Percentiles rank a stretch among this genome's conserved stretches.
phyloP scores from a whole-genome alignment of 495 filamentous ascomycete species.

The Friedmanniomyces endolithicus region DNA sequence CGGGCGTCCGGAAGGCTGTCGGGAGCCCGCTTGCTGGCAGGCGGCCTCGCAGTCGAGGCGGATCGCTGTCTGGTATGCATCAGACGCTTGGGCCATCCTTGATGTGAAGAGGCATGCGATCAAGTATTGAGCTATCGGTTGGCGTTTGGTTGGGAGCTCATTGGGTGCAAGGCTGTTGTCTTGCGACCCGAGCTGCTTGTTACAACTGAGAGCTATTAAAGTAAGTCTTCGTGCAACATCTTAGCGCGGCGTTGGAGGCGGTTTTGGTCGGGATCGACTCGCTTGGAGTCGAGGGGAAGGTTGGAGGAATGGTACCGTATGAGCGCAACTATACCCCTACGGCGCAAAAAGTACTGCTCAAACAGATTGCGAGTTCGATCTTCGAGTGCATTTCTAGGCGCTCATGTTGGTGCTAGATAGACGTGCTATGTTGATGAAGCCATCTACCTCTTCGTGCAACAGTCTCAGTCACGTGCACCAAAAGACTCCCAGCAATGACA shows the following conservation, averaged over 20 bases:
- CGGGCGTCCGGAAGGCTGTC: slow-evolving; percentile 14
- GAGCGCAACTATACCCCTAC: not conserved
- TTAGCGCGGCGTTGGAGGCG: slow-evolving; percentile 1
- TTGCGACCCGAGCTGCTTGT: not conserved
- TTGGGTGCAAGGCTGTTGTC: not conserved
- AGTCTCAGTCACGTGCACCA: too few relatives aligned
- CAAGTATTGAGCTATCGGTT: not conserved
- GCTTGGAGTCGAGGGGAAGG: not conserved
- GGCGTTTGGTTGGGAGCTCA: not conserved
- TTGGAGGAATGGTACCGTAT: not conserved
- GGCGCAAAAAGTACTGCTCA: not conserved
- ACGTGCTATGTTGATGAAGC: not conserved
- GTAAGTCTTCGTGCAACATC: too few relatives aligned
- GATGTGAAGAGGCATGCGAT: not conserved
- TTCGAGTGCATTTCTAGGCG: not conserved
- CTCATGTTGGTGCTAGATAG: not conserved
- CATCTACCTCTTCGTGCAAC: too few relatives aligned
- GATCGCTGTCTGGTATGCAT: slow-evolving; percentile 2
- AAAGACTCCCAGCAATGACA: too few relatives aligned
- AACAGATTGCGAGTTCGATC: not conserved
- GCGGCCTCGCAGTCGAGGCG: slow-evolving; percentile 10
- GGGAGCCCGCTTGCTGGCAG: slow-evolving; percentile 8
- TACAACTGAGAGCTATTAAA: too few relatives aligned
- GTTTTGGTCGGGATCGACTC: not conserved
- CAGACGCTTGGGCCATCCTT: slow-evolving; percentile 8